A percentile compares a stretch with the other conserved stretches of the same genome.
These are phyloP conservation scores for Macrophomina tecta DNA, from an alignment of 2,329 filamentous ascomycete species.

Conservation along the genomic window DNA sequence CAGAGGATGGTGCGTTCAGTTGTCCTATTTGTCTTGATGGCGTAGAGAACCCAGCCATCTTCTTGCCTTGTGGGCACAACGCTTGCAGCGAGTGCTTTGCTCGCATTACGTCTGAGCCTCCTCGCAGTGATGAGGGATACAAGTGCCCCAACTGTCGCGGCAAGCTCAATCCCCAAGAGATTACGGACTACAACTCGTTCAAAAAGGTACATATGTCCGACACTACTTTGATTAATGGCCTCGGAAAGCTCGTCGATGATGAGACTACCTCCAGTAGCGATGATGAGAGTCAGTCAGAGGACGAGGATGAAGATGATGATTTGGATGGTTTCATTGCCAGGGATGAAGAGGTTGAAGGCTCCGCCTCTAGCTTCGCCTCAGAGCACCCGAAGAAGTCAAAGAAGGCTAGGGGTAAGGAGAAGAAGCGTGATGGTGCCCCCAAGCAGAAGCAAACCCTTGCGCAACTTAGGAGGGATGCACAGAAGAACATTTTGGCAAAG, in stretches of 20 bases:
- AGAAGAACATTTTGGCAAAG: constrained; percentile 68
- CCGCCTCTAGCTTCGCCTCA: constrained; percentile 6
- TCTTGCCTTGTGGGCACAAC: constrained; percentile 83
- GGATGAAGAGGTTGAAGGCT: constrained; percentile 39
- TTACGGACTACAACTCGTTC: constrained; percentile 78
- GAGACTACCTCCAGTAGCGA: constrained; percentile 34
- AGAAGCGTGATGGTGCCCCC: constrained; percentile 39
- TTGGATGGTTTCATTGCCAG: constrained; percentile 37
- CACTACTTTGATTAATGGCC: constrained; percentile 55
- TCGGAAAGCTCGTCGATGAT: constrained; percentile 36
- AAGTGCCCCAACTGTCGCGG: constrained; percentile 81
- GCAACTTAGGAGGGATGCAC: constrained; percentile 70
- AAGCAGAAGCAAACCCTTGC: constrained; percentile 57
- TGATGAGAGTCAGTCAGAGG: constrained; percentile 37
- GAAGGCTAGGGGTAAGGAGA: constrained; percentile 33
- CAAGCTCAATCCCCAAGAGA: constrained; percentile 67
- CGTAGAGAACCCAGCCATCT: constrained; percentile 75
- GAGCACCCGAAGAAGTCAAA: constrained; percentile 30
- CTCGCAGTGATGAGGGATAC: constrained; percentile 61
- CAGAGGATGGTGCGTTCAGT: constrained; percentile 64
- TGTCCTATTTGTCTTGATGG: constrained; percentile 85
- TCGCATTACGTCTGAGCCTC: constrained; percentile 56
- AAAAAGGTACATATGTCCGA: constrained; percentile 64
- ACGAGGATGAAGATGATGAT: constrained; percentile 48
- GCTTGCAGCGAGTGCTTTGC: constrained; percentile 79